Percentiles rank a stretch among this genome's conserved stretches.
These are phyloP conservation scores for Barbatosphaeria neglecta DNA, from an alignment of 495 filamentous ascomycete genomes.

Conservation along the genomic window DNA sequence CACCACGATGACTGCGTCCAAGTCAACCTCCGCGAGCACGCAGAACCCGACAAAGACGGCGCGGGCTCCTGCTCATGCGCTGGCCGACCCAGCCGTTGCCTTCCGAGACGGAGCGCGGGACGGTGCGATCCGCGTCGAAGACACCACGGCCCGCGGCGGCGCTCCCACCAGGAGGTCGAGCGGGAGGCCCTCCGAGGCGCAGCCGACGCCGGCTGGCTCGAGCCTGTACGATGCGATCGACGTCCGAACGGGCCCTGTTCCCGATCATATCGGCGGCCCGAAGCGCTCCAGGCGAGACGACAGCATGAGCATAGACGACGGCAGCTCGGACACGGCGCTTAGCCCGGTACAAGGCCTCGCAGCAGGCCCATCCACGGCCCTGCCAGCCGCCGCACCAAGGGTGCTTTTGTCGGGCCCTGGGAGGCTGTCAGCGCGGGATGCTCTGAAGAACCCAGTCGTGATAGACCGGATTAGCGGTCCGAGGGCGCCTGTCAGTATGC, in stretches of 20 bases:
- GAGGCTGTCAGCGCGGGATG: conserved; percentile 7
- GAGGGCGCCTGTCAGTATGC: conserved; percentile 31
- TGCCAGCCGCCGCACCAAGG: conserved; percentile 12
- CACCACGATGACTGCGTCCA: conserved; percentile 40
- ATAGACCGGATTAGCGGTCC: conserved; percentile 45
- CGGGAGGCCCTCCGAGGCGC: conserved; percentile 20
- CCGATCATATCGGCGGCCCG: conserved; percentile 23
- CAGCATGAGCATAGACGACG: conserved; percentile 27
- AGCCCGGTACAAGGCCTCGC: conserved; percentile 28
- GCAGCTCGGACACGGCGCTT: conserved; percentile 24
- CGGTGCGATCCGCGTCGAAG: conserved; percentile 26
- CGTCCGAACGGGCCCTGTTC: conserved; percentile 17
- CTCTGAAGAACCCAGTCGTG: conserved; percentile 25
- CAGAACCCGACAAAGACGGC: conserved; percentile 38
- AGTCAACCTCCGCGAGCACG: conserved; percentile 36
- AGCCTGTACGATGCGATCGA: conserved; percentile 20
- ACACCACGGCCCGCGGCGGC: conserved; percentile 13
- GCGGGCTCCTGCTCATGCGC: conserved; percentile 16
- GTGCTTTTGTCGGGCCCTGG: conserved; percentile 7
- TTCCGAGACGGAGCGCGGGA: conserved; percentile 34
- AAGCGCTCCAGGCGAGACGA: conserved; percentile 24
- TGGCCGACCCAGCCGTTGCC: conserved; percentile 26
- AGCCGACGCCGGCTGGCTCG: conserved; percentile 17
- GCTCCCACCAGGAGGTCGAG: conserved; percentile 24
- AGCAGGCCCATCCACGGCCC: conserved; percentile 16